phyloP scores from a whole-genome alignment of 805 yeast genomes.

The Candida insectorum region DNA sequence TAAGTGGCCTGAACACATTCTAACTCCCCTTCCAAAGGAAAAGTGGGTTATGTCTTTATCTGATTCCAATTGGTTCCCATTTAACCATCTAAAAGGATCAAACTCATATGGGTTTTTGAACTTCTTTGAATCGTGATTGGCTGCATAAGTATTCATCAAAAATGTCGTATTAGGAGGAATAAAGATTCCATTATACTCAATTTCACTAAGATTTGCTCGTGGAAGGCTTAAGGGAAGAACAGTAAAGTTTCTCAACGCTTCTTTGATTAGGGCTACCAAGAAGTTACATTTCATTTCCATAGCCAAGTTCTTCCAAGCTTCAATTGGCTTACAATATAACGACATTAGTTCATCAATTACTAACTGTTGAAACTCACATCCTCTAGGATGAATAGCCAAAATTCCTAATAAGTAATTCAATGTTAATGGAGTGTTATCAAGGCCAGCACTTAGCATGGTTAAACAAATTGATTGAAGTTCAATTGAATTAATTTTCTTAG shows the following conservation, averaged over 20 bases:
- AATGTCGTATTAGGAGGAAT: constrained; percentile 58
- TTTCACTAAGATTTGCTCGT: constrained; percentile 51
- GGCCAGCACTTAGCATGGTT: constrained; percentile 77
- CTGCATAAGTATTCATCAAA: constrained; percentile 68
- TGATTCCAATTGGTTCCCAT: constrained; percentile 9
- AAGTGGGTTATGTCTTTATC: constrained; percentile 34
- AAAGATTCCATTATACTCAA: constrained; percentile 33
- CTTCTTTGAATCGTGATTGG: constrained; percentile 54
- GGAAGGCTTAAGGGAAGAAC: constrained; percentile 70
- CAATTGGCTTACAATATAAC: constrained; percentile 14
- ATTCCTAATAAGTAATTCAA: constrained; percentile 61
- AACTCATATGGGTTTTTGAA: constrained; percentile 47
- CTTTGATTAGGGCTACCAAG: constrained; percentile 57
- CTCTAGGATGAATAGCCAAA: constrained; percentile 29
- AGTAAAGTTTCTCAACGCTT: constrained; percentile 58
- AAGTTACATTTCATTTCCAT: constrained; percentile 41
- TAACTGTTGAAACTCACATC: constrained; percentile 37
- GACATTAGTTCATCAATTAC: constrained; percentile 42
- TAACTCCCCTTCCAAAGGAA: constrained; percentile 66
- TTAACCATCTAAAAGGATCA: constrained; percentile 53
- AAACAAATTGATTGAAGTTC: constrained; percentile 62
- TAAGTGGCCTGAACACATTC: constrained; percentile 70
- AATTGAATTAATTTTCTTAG: constrained; percentile 5
- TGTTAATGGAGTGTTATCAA: constrained; percentile 68
- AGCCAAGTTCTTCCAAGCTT: constrained; percentile 24